Evolutionary conservation across 108 stramenopile genomes (phyloP), one percentile per base, ranked within the genome.

Genomic region (Nannochloropsis salina): DNA sequence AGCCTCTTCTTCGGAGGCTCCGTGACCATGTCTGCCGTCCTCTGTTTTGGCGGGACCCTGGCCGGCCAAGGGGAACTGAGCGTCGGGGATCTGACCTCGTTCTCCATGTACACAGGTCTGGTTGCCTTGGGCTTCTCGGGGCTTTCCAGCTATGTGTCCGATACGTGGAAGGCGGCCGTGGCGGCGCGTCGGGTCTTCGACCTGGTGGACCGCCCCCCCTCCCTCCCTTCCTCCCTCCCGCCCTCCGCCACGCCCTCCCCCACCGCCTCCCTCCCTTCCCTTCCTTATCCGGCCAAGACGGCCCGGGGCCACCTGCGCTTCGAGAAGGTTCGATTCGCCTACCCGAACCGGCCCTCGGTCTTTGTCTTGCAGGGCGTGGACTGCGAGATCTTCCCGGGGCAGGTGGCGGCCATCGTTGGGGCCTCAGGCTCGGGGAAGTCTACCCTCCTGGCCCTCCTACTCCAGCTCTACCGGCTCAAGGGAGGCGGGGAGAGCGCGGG

Each of bases 381-480:
- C 18, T 84, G 98, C 12, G 45, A 83, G 41, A 87, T 98, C 20
- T 80, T 88, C 42, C 87, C 95, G 9, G 96, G 97, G 31, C 86
- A 94, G 45, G 93, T 96, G 45, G 92, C 96, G 18, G 97, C 96
- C 3, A 80, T 99, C n/a, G 94, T 95, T 5, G 99, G 99, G 10
- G 89, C 93, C 41, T 96, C 94, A 88, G 98, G 98, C 6, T 90
- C 91, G 18, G 98, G 98, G 31, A 99, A 98, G 86, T 90, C 92
- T 15, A 97, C 96, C 9, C 51, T 96, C 44, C 92, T 94, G n/a
- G 92, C 92, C n/a, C 85, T 99, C 9, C 88, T 99, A 84, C 92
- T 93, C n/a, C 96, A 96, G n/a, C 90, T 99, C 80, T 97, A 97
- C 86, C 47, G 85, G 43, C 94, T 74, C 20, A n/a, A 74, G 61